Conservation (phyloP, 2,329 filamentous ascomycete species). For the Botrytis hyacinthi region DNA sequence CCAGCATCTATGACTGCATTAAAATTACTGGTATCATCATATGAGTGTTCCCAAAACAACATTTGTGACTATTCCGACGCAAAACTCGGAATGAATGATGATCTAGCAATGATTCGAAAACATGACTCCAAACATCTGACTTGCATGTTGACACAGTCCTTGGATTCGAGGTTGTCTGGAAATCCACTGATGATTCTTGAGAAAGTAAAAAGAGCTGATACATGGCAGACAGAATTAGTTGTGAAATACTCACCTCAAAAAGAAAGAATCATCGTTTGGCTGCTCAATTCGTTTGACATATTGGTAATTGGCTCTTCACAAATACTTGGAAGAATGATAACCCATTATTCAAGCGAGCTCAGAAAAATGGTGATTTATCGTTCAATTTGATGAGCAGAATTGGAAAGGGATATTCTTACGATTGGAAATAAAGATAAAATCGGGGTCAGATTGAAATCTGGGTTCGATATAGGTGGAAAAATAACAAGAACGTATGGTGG, state of each 20-base stretch:
- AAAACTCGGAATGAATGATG: neutral
- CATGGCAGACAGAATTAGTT: fast-evolving
- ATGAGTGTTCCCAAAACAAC: too few species aligned
- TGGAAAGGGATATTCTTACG: neutral
- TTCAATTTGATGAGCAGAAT: too few species aligned
- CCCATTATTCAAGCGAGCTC: too few species aligned
- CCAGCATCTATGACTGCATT: too few species aligned
- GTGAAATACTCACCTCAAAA: neutral
- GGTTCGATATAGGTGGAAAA: too few species aligned
- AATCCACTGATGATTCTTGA: neutral
- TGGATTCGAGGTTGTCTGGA: neutral
- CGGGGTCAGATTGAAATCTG: too few species aligned
- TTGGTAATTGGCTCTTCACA: slow-evolving; percentile 39
- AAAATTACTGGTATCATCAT: neutral
- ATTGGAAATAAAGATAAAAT: too few species aligned
- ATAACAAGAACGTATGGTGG: too few species aligned
- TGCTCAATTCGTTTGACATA: slow-evolving; percentile 37
- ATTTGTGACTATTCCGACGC: neutral
- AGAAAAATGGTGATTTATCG: too few species aligned
- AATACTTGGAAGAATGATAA: slow-evolving; percentile 51
- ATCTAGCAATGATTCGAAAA: neutral
- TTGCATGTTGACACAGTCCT: neutral
- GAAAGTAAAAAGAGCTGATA: neutral
- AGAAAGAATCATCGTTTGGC: fast-evolving
- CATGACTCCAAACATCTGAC: neutral